Percentiles rank a stretch among this genome's conserved stretches.
These are phyloP conservation scores for Phytophthora brassicae DNA, from an alignment of 352 stramenopile genomes.

Conservation along the genomic window DNA sequence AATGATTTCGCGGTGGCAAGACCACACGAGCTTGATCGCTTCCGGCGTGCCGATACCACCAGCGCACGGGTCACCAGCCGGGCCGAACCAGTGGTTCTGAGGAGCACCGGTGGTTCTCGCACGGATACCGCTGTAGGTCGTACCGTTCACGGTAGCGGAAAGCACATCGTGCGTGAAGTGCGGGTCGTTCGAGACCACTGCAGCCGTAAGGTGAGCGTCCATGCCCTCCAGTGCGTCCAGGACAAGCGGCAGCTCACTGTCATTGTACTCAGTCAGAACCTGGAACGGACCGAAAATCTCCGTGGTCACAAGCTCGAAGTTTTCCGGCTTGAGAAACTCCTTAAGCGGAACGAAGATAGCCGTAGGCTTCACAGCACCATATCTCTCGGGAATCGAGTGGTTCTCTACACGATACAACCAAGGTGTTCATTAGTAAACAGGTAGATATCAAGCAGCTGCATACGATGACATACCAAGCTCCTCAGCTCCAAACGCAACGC, in stretches of 20 bases:
- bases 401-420: slow-evolving; percentile 54
- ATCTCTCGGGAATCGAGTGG: slow-evolving; percentile 94
- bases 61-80: slow-evolving; percentile 94
- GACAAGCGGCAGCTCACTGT: slow-evolving; percentile 89
- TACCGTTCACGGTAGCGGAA: slow-evolving; percentile 98
- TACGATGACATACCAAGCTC: slow-evolving; percentile 50
- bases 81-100: slow-evolving; percentile 97
- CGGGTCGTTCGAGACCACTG: slow-evolving; percentile 97
- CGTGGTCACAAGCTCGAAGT: slow-evolving; percentile 94
- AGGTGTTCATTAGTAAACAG: slow-evolving; percentile 5
- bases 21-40: slow-evolving; percentile 99
- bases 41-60: slow-evolving; percentile 98
- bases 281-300: slow-evolving; percentile 99
- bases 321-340: slow-evolving; percentile 94
- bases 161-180: slow-evolving; percentile 95
- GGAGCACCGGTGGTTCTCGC: slow-evolving; percentile 95
- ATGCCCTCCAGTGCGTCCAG: slow-evolving; percentile 95
- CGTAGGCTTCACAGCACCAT: slow-evolving; percentile 97
- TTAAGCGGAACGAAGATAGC: slow-evolving; percentile 96
- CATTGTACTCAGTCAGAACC: slow-evolving; percentile 94
- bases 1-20: slow-evolving; percentile 98
- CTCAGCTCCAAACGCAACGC: slow-evolving; percentile 95
- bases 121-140: slow-evolving; percentile 96
- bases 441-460: background rate
- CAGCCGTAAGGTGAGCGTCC: slow-evolving; percentile 97